A percentile compares a stretch with the other conserved stretches of the same genome.
These are phyloP conservation scores for Tranzscheliella williamsii DNA, from an alignment of 1,284 basidiomycete genomes.

Conservation along the genomic window DNA sequence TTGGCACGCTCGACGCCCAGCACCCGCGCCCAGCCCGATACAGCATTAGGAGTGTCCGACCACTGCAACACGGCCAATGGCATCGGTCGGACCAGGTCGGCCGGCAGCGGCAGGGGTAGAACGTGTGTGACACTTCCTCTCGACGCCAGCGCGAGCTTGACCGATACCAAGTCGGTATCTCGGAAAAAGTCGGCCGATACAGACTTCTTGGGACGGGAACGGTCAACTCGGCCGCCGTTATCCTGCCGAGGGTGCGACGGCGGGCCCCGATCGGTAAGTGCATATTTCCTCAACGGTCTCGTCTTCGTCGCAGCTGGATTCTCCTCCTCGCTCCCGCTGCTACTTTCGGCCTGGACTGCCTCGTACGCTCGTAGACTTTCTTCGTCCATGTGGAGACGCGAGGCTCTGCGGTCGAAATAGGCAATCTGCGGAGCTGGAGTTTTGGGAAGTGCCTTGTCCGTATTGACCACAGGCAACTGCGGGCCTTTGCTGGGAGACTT, in stretches of 20 bases:
- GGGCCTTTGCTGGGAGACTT: neutral
- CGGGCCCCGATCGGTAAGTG: slow-evolving; percentile 22
- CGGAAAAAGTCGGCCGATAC: neutral
- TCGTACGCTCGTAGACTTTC: slow-evolving; percentile 7
- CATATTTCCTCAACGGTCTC: slow-evolving; percentile 6
- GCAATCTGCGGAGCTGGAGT: slow-evolving; percentile 19
- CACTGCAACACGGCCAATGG: slow-evolving; percentile 38
- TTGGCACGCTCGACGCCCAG: slow-evolving; percentile 31
- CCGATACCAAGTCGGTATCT: slow-evolving; percentile 13
- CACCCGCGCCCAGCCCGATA: slow-evolving; percentile 38
- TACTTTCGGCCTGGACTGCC: slow-evolving; percentile 22
- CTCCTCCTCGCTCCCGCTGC: slow-evolving; percentile 17
- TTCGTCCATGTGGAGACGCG: slow-evolving; percentile 11
- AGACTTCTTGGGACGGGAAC: neutral
- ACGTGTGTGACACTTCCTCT: slow-evolving; percentile 32
- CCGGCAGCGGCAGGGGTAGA: slow-evolving; percentile 24
- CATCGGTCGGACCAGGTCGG: slow-evolving; percentile 12
- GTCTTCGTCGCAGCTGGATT: neutral
- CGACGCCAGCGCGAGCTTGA: slow-evolving; percentile 24
- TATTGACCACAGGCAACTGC: neutral
- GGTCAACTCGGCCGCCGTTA: slow-evolving; percentile 1
- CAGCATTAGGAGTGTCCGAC: slow-evolving; percentile 38
- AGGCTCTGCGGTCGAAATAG: slow-evolving; percentile 22
- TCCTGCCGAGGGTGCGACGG: neutral
- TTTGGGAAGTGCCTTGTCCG: slow-evolving; percentile 21